phyloP scores from a whole-genome alignment of 2,329 filamentous ascomycete species.

The Cercospora sesami region DNA sequence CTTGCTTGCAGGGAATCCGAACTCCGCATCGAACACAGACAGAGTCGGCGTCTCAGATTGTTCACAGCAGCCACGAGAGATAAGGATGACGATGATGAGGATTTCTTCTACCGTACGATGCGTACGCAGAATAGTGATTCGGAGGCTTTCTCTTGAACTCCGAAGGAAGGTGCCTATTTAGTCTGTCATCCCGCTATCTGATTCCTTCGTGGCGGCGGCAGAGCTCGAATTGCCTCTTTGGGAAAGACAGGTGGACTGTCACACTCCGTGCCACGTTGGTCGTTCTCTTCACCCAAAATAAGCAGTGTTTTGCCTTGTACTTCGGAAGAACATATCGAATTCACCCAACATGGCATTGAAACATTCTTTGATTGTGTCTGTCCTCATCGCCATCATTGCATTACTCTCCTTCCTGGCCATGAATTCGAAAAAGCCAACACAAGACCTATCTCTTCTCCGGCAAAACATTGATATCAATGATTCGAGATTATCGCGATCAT shows the following conservation, averaged over 20 bases:
- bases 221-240: background rate
- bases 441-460: background rate
- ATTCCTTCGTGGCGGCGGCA: background rate
- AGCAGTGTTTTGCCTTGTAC: background rate
- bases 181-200: background rate
- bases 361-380: background rate
- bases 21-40: background rate
- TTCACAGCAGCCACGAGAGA: background rate
- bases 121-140: background rate
- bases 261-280: background rate
- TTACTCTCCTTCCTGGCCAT: background rate
- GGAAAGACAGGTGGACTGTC: conserved; percentile 4
- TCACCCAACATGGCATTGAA: background rate
- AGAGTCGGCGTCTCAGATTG: background rate
- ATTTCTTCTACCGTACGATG: background rate
- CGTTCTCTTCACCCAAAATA: background rate
- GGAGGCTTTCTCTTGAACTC: background rate
- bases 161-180: background rate
- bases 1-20: background rate
- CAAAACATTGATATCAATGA: background rate
- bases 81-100: background rate
- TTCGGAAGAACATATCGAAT: background rate
- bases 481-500: background rate
- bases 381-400: background rate
- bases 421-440: background rate